phyloP scores from a whole-genome alignment of 257 asterid species.

The Misopates orontium region DNA sequence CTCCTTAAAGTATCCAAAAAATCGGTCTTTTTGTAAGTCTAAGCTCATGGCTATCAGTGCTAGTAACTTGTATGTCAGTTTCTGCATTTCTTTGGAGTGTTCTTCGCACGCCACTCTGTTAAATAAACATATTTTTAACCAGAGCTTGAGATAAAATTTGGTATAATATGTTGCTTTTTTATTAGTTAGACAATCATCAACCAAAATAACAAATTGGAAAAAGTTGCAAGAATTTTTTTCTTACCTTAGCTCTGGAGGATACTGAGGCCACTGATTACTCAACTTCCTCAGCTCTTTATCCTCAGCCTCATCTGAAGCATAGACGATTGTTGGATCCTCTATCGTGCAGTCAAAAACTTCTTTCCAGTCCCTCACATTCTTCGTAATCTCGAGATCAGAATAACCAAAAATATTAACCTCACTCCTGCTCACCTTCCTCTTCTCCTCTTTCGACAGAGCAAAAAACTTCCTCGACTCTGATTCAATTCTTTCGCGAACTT shows the following conservation, averaged over 20 bases:
- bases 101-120: constrained; percentile 61
- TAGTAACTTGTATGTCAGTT: constrained; percentile 50
- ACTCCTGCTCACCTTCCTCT: constrained; percentile 47
- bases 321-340: constrained; percentile 42
- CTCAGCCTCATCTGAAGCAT: constrained; percentile 51
- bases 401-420: constrained; percentile 56
- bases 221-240: background rate
- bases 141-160: background rate
- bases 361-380: constrained; percentile 78
- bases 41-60: constrained; percentile 60
- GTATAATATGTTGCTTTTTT: too few species aligned
- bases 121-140: background rate
- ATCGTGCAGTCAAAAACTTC: constrained; percentile 64
- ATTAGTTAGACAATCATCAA: too few species aligned
- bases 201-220: too few species aligned
- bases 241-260: constrained; percentile 54
- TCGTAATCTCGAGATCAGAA: constrained; percentile 63
- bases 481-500: constrained; percentile 45
- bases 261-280: constrained; percentile 52
- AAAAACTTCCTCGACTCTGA: constrained; percentile 53
- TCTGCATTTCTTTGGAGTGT: constrained; percentile 48
- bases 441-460: constrained; percentile 56
- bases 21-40: constrained; percentile 45
- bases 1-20: constrained; percentile 50
- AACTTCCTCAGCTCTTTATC: constrained; percentile 43